Evolutionary conservation across 257 asterid species (phyloP).

Genomic region (Penstemon barbatus): DNA sequence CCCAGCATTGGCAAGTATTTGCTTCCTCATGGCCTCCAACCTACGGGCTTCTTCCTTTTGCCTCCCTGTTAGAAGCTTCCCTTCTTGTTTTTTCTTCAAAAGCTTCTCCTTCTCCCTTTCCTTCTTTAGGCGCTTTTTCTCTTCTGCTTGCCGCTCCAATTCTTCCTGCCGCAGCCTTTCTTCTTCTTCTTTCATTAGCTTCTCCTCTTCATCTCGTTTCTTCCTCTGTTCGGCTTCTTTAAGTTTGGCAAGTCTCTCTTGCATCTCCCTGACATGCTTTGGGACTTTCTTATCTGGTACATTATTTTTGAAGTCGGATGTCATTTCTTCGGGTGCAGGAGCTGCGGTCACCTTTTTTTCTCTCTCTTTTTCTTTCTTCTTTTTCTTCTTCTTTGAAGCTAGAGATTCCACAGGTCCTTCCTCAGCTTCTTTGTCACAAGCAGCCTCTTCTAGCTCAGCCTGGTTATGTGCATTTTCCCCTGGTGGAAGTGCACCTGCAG

Average conservation of each 20-base stretch:
- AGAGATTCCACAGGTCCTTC: conserved; percentile 64
- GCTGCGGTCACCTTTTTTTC: conserved; percentile 63
- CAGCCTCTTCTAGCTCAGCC: conserved; percentile 51
- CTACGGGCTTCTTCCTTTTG: conserved; percentile 94
- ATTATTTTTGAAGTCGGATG: conserved; percentile 47
- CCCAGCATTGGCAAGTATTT: conserved; percentile 70
- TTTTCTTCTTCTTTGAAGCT: conserved; percentile 78
- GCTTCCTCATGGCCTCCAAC: conserved; percentile 82
- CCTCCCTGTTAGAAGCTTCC: conserved; percentile 76
- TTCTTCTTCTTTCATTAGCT: conserved; percentile 85
- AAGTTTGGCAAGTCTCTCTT: conserved; percentile 67
- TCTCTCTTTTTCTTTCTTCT: conserved; percentile 79
- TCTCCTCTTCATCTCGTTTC: conserved; percentile 82
- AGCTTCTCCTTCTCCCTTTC: conserved; percentile 88
- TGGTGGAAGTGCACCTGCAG: conserved; percentile 35
- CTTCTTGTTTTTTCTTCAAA: conserved; percentile 79
- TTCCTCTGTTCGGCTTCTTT: conserved; percentile 81
- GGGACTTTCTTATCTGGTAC: conserved; percentile 63
- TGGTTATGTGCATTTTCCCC: conserved; percentile 47
- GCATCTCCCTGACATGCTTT: conserved; percentile 86
- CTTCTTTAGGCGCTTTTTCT: conserved; percentile 79
- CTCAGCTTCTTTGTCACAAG: conserved; percentile 62
- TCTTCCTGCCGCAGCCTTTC: conserved; percentile 74
- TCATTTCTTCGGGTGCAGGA: conserved; percentile 43
- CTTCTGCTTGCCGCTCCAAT: conserved; percentile 71